Conservation (phyloP, 2,329 filamentous ascomycete species). For the Verticillium albo-atrum region DNA sequence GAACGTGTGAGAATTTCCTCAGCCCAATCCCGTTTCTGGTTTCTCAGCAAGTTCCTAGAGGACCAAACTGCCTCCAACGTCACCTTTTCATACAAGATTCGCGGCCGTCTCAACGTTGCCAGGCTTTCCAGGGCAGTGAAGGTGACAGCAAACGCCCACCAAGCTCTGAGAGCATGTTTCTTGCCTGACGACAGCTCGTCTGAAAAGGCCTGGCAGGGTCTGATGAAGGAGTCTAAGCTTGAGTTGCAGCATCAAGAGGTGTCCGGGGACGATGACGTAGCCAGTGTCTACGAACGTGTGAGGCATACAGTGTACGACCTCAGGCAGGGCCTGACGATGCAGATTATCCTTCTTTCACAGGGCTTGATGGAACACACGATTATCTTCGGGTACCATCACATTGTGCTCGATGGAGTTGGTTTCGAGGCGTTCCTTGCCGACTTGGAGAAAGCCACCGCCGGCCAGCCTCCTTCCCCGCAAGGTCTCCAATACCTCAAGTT, state of each 20-base stretch:
- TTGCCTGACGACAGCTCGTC: not conserved
- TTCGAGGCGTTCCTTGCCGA: not conserved
- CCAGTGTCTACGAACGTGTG: not conserved
- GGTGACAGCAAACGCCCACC: slow-evolving; percentile 21
- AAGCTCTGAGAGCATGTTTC: slow-evolving; percentile 27
- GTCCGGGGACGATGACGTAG: not conserved
- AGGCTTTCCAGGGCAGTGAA: slow-evolving; percentile 27
- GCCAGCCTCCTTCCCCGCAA: too few species aligned
- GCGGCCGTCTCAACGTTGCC: slow-evolving; percentile 23
- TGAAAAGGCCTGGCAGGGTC: not conserved
- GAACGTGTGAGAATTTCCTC: slow-evolving; percentile 24
- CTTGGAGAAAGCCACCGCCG: not conserved
- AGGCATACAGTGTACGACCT: not conserved
- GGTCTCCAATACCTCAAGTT: not conserved
- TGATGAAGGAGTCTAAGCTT: not conserved
- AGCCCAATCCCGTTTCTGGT: slow-evolving; percentile 38
- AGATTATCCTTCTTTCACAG: not conserved
- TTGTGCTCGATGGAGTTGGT: not conserved
- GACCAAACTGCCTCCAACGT: slow-evolving; percentile 36
- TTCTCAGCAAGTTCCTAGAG: slow-evolving; percentile 24
- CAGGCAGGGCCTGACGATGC: not conserved
- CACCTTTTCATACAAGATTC: slow-evolving; percentile 22
- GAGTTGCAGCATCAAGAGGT: not conserved
- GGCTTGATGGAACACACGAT: not conserved
- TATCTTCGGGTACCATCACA: not conserved